These are phyloP conservation scores for Stropharia rugosoannulata DNA, from an alignment of 768 basidiomycete species.

Conservation along the genomic window DNA sequence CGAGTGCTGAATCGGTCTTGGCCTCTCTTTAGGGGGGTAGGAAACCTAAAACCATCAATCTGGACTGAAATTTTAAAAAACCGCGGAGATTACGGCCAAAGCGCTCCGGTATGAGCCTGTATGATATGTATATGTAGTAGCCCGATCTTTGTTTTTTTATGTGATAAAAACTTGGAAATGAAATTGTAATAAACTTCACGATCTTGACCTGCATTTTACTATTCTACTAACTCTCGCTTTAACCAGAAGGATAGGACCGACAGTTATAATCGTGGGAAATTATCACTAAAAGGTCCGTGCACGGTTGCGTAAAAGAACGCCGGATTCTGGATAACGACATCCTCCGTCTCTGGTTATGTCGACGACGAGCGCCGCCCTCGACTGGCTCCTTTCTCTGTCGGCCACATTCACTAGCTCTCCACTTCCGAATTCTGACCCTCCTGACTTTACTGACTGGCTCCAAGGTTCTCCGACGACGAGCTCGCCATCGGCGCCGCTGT, in stretches of 20 bases:
- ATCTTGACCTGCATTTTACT: too few relatives aligned
- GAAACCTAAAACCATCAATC: too few relatives aligned
- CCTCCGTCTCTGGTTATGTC: slow-evolving; percentile 7
- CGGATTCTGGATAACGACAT: background rate
- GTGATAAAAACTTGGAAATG: too few relatives aligned
- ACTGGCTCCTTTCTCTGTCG: slow-evolving; percentile 19
- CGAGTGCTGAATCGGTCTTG: slow-evolving; percentile 40
- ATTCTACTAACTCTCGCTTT: too few relatives aligned
- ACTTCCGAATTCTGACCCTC: slow-evolving; percentile 14
- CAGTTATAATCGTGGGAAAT: background rate
- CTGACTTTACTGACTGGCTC: slow-evolving; percentile 29
- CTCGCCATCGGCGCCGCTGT: slow-evolving; percentile 14
- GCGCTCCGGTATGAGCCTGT: too few relatives aligned
- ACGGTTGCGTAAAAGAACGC: background rate
- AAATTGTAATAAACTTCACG: too few relatives aligned
- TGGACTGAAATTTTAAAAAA: too few relatives aligned
- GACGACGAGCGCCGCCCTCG: slow-evolving; percentile 18
- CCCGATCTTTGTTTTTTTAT: too few relatives aligned
- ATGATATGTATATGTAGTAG: too few relatives aligned
- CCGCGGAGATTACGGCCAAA: too few relatives aligned
- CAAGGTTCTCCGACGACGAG: slow-evolving; percentile 21
- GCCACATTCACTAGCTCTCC: slow-evolving; percentile 19
- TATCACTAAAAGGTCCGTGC: background rate
- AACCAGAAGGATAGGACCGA: too few relatives aligned
- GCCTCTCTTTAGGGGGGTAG: slow-evolving; percentile 3